Evolutionary conservation across 2,329 filamentous ascomycete species (phyloP).

Genomic region (Colletotrichum kahawae): DNA sequence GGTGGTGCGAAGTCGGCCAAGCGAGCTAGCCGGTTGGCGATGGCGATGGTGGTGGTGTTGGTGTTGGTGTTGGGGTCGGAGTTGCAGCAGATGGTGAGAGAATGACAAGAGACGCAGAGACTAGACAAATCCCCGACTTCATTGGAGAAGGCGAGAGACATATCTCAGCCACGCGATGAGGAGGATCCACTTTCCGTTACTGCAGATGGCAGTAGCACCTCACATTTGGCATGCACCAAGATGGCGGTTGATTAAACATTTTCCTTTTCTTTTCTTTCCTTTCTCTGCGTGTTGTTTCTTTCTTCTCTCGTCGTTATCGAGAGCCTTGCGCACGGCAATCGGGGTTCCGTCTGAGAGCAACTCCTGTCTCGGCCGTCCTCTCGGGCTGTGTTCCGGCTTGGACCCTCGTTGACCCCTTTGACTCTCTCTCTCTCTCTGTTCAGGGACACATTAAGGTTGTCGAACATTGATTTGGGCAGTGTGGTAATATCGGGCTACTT

Average conservation of each 20-base stretch:
- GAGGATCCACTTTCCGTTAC: neutral
- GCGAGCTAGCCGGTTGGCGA: neutral
- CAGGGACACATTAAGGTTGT: neutral
- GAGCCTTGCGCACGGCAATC: neutral
- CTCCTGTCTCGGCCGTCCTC: neutral
- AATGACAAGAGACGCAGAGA: neutral
- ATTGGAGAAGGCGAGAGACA: constrained; percentile 4
- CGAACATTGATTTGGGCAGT: neutral
- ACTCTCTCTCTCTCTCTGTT: neutral
- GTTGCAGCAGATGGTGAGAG: neutral
- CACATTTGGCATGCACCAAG: neutral
- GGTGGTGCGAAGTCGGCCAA: neutral
- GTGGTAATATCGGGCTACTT: neutral
- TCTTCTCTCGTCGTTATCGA: neutral
- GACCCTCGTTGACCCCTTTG: neutral
- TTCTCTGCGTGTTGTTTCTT: neutral
- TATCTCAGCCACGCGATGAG: neutral
- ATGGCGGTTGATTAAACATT: neutral
- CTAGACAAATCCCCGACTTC: neutral
- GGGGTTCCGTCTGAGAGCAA: neutral
- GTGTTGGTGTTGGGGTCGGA: neutral
- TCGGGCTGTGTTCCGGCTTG: neutral
- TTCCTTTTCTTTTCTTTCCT: neutral
- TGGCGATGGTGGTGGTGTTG: neutral
- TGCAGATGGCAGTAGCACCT: neutral